Percentiles rank a stretch among this genome's conserved stretches.
These are phyloP conservation scores for Amanita molliuscula DNA, from an alignment of 768 basidiomycete species.

Conservation along the genomic window DNA sequence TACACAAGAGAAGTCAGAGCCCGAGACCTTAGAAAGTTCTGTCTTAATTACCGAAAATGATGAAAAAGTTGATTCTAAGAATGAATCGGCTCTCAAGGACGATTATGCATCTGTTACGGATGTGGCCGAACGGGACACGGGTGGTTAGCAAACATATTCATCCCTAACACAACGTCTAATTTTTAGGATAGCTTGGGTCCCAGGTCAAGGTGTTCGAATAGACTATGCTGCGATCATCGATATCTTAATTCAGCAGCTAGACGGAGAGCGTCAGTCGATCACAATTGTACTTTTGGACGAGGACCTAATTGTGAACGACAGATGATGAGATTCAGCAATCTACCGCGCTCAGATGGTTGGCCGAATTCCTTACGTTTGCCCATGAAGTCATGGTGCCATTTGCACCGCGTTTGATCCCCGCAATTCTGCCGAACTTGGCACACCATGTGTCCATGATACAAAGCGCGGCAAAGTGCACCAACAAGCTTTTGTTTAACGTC, in stretches of 20 bases:
- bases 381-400: slow-evolving; percentile 92
- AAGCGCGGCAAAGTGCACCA: slow-evolving; percentile 75
- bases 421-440: slow-evolving; percentile 90
- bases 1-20: slow-evolving; percentile 45
- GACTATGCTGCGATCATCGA: slow-evolving; percentile 91
- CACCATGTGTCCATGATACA: slow-evolving; percentile 88
- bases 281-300: slow-evolving; percentile 1
- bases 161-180: slow-evolving; percentile 7
- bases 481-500: slow-evolving; percentile 73
- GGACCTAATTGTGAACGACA: slow-evolving; percentile 17
- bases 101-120: slow-evolving; percentile 32
- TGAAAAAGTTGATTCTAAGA: slow-evolving; percentile 26
- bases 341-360: slow-evolving; percentile 88
- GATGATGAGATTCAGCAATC: slow-evolving; percentile 95
- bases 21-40: slow-evolving; percentile 42
- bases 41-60: slow-evolving; percentile 47
- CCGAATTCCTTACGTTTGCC: slow-evolving; percentile 80
- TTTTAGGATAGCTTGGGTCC: slow-evolving; percentile 59
- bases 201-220: slow-evolving; percentile 88
- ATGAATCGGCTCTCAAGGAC: slow-evolving; percentile 29
- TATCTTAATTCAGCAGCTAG: slow-evolving; percentile 82
- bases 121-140: slow-evolving; percentile 48
- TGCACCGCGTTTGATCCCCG: slow-evolving; percentile 85
- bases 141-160: slow-evolving; percentile 33
- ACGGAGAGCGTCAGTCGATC: slow-evolving; percentile 59